Base-by-base conservation (phyloP, 345 rosid species). In the Microcos paniculata region DNA sequence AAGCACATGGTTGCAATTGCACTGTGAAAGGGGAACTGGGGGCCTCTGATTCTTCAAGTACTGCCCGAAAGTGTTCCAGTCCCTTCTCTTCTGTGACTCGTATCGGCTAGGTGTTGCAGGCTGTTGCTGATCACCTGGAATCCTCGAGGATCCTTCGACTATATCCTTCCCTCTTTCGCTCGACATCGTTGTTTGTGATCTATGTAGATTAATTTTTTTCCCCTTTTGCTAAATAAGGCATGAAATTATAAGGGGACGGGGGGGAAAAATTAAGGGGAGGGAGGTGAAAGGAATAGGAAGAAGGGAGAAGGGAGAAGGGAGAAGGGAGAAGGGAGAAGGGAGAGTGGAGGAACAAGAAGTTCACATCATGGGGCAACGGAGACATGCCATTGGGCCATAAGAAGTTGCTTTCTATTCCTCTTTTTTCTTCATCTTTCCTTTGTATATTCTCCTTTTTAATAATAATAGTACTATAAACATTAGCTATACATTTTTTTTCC, bases 31-130 rank as follows among this genome's bases (percentile, higher is more conserved):
- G 3, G 87, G 79, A 2, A 89, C 90, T 0, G 90, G 90, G 0
- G 92, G 92, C 78, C 90, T 82, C 69, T 89, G 90, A 72, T 87
- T 89, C 80, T 81, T 89, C 82, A 89, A 57, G 63, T 84, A 88
- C 79, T 88, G 92, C 0, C 92, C 88, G 58, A 89, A 89, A 8
- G 92, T 89, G 76, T 87, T 89, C 93, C 93, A 89, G 69, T 89
- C 92, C 45, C 92, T 78, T 72, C 90, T 78, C 74, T 89, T 89
- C 49, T 89, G 90, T 1, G 92, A 89, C 81, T 89, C 92, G n/a
- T 88, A 89, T 8, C 92, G 86, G 76, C 90, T 87, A 0, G 91
- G 92, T 0, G 89, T 83, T 1, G 79, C 40, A 4, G 80, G 83
- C 7, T 26, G 76, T 53, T 80, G 82, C 21, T 73, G 71, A 53